Conservation (phyloP, 1,284 basidiomycete genomes). For the Leccinum subrobustum region DNA sequence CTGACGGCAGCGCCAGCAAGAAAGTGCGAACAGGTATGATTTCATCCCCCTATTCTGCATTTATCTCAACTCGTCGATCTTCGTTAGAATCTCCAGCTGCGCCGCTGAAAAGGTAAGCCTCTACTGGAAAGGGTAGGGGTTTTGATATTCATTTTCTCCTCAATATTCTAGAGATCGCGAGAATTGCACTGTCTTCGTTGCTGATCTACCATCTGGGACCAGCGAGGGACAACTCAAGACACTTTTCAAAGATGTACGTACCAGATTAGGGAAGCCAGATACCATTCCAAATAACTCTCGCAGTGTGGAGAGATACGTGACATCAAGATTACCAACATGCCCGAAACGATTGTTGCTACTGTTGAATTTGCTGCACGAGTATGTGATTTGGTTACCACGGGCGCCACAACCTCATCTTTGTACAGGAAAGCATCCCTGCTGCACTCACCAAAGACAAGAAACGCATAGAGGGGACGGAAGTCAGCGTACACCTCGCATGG, state of each 20-base stretch:
- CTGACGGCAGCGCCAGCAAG: slow-evolving; percentile 53
- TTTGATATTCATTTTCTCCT: neutral
- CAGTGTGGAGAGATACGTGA: slow-evolving; percentile 86
- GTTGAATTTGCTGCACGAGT: slow-evolving; percentile 79
- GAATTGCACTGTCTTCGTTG: slow-evolving; percentile 89
- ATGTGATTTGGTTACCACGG: slow-evolving; percentile 20
- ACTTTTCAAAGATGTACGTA: slow-evolving; percentile 84
- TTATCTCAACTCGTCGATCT: slow-evolving; percentile 6
- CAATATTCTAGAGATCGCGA: slow-evolving; percentile 79
- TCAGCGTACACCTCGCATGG: slow-evolving; percentile 89
- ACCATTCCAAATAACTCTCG: slow-evolving; percentile 9
- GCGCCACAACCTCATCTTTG: neutral
- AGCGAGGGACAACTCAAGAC: slow-evolving; percentile 65
- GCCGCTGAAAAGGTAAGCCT: slow-evolving; percentile 61
- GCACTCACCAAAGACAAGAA: slow-evolving; percentile 95
- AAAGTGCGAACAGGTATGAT: slow-evolving; percentile 56
- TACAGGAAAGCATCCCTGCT: slow-evolving; percentile 74
- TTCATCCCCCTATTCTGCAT: neutral
- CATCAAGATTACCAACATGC: slow-evolving; percentile 65
- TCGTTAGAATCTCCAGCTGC: slow-evolving; percentile 43
- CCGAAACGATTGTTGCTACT: slow-evolving; percentile 64
- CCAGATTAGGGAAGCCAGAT: neutral
- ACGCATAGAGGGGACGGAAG: slow-evolving; percentile 67
- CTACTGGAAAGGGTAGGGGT: neutral
- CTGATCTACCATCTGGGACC: slow-evolving; percentile 60